These are phyloP conservation scores for Hypoxylon sp. DNA, from an alignment of 2,329 filamentous ascomycete species.

Conservation along the genomic window DNA sequence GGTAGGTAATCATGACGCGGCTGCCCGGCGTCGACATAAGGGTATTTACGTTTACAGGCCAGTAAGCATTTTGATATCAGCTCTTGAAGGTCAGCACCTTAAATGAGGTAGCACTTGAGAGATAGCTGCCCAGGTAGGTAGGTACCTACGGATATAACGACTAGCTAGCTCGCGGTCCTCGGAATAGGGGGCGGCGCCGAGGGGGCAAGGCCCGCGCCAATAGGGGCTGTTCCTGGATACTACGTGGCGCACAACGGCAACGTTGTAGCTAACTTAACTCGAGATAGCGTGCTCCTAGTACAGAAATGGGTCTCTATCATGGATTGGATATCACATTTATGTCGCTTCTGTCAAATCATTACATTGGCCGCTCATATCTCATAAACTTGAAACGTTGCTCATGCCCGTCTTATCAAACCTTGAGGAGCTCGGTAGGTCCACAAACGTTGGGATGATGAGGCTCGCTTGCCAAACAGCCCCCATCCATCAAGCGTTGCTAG, in stretches of 20 bases:
- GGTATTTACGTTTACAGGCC: neutral
- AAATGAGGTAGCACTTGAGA: neutral
- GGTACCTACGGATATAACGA: conserved; percentile 7
- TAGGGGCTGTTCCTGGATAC: conserved; percentile 20
- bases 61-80: conserved; percentile 1
- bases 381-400: conserved; percentile 35
- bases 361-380: conserved; percentile 2
- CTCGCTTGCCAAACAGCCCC: neutral
- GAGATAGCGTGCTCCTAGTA: conserved; percentile 3
- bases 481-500: neutral
- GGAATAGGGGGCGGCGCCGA: conserved; percentile 13
- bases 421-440: no score
- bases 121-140: neutral
- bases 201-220: neutral
- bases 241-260: conserved; percentile 30
- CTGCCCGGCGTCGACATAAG: conserved; percentile 3
- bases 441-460: conserved; percentile 15
- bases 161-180: neutral
- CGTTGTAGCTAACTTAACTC: conserved; percentile 27
- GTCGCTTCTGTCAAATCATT: conserved; percentile 3
- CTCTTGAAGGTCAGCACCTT: neutral
- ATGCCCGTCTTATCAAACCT: neutral
- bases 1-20: neutral
- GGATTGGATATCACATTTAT: neutral
- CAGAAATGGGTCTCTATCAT: conserved; percentile 1